phyloP scores from a whole-genome alignment of 2,329 filamentous ascomycete genomes.

The Fusarium sp. region DNA sequence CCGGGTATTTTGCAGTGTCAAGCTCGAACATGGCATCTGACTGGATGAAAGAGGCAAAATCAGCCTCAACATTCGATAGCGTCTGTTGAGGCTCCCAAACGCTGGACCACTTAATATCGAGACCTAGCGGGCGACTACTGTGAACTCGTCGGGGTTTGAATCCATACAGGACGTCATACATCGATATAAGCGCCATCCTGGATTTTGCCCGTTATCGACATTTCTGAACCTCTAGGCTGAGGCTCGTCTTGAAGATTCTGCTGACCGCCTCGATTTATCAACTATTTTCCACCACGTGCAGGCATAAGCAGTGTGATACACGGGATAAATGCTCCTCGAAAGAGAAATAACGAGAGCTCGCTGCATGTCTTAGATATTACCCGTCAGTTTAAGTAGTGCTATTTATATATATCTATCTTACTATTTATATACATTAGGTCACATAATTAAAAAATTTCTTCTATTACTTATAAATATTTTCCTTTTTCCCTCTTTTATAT shows the following conservation, averaged over 20 bases:
- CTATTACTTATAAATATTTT: too few species aligned
- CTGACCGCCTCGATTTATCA: constrained; percentile 16
- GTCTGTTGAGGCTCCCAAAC: constrained; percentile 14
- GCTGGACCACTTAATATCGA: constrained; percentile 7
- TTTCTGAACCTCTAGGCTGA: neutral
- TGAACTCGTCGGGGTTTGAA: neutral
- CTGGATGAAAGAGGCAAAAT: constrained; percentile 15
- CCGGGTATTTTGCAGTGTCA: neutral
- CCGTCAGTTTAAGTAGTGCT: too few species aligned
- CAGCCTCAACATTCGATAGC: constrained; percentile 7
- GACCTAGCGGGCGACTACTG: constrained; percentile 2
- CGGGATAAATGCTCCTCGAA: constrained; percentile 17
- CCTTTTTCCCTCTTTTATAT: too few species aligned
- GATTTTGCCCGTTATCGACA: neutral
- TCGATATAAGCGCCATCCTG: neutral
- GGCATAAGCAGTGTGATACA: constrained; percentile 3
- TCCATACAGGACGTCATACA: constrained; percentile 11
- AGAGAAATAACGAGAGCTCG: neutral
- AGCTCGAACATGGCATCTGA: neutral
- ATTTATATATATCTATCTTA: too few species aligned
- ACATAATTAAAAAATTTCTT: too few species aligned
- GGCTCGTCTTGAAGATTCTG: neutral
- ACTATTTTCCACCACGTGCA: constrained; percentile 1
- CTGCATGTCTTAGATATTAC: constrained; percentile 11
- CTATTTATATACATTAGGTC: too few species aligned